Base-by-base conservation (phyloP, 345 rosid species). In the Ceriops tagal region DNA sequence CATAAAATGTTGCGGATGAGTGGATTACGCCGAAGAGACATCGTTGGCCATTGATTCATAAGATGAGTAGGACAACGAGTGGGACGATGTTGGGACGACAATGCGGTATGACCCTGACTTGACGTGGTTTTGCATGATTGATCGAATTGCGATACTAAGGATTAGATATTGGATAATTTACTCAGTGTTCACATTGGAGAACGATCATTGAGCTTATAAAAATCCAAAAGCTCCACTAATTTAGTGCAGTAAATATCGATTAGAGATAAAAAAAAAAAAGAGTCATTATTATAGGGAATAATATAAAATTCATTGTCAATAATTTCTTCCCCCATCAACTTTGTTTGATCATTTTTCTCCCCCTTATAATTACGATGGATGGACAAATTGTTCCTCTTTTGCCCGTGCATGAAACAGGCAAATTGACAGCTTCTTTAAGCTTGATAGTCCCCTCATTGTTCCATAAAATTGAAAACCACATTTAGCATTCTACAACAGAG, bases 41-140 rank as follows among this genome's bases (percentile, higher is more conserved):
- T 71, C 39, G 47, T 71, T 66, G 68, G 66, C 24, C 69, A 71
- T 43, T 63, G 66, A 66, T 72, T 78, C 75, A 75, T 55, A 34
- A 26, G 39, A 71, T 11, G 34, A 35, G 30, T 16, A 3, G 18
- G 56, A 28, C 5, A 4, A 71, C 6, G 53, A 35, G 34, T 6
- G 5, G 8, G 62, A 35, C 8, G 7, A 26, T 28, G 6, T 32
- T 60, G 13, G 9, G 43, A 16, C 26, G 28, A 28, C 10, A 16
- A 37, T 35, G 16, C 11, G 72, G 71, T 24, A 70, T 60, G 75
- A 70, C 46, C 55, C 35, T 53, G 82, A 75, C 59, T 34, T 63
- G 80, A 70, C 46, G 8, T 11, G 2, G n/a, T 57, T 58, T 53
- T 20, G 26, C 30, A 43, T 58, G 47, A 27, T 60, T 46, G 4